Evolutionary conservation across 805 yeast genomes (phyloP).

Genomic region (Kodamaea kaohsiungensis): DNA sequence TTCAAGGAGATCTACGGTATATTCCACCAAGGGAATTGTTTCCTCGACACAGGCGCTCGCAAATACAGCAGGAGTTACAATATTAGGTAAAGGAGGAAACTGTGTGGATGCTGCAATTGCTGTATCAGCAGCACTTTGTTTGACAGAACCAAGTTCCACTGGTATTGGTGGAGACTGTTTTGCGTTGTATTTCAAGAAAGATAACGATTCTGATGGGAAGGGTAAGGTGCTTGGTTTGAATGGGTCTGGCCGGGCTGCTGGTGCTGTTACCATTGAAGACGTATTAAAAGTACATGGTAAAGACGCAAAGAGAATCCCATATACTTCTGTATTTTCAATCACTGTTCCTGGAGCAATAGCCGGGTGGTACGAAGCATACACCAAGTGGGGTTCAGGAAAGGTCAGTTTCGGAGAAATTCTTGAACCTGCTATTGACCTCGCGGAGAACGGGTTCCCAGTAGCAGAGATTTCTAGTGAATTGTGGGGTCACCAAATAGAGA

Average conservation of each 20-base stretch:
- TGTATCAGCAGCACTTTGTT: conserved; percentile 54
- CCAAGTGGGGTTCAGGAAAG: conserved; percentile 72
- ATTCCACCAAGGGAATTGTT: conserved; percentile 71
- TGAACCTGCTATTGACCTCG: conserved; percentile 66
- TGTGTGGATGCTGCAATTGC: conserved; percentile 67
- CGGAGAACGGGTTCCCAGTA: conserved; percentile 67
- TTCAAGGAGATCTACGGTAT: conserved; percentile 73
- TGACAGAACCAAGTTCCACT: conserved; percentile 59
- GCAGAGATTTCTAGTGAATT: conserved; percentile 52
- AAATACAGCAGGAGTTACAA: conserved; percentile 67
- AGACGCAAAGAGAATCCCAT: conserved; percentile 50
- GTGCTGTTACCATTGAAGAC: conserved; percentile 47
- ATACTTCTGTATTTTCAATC: conserved; percentile 55
- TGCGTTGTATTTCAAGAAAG: conserved; percentile 52
- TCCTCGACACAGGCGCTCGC: conserved; percentile 79
- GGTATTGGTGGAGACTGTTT: conserved; percentile 74
- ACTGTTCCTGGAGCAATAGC: conserved; percentile 82
- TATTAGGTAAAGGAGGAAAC: conserved; percentile 72
- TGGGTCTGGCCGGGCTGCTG: conserved; percentile 75
- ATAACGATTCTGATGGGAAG: conserved; percentile 27
- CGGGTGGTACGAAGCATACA: conserved; percentile 73
- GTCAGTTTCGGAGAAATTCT: conserved; percentile 58
- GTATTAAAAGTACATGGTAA: conserved; percentile 44
- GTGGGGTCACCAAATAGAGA: conserved; percentile 46
- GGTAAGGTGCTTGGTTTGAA: conserved; percentile 61